Base-by-base conservation (phyloP, 441 rosid species). In the Manihot esculenta region DNA sequence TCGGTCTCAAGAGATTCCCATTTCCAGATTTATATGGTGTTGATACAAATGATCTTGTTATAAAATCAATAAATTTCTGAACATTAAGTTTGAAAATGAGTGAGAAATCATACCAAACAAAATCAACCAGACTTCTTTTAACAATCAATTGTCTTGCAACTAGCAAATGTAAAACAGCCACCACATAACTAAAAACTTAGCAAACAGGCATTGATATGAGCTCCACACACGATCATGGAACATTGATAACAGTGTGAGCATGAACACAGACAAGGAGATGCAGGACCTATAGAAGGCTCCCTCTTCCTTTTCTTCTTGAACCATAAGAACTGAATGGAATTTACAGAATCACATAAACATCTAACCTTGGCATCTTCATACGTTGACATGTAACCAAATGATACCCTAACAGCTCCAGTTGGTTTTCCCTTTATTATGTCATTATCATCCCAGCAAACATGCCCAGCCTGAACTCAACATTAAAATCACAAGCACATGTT, bases 391-490 rank as follows among this genome's bases (percentile, higher is more conserved):
- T 92, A 94, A 59, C 97, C 98, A 79, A 94, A 90, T 62, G 98
- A 94, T 64, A 94, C 77, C 75, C 99, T 87, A 73, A 90, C 89
- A 68, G 98, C 99, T 65, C 98, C 99, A 66, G 96, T 92, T 69
- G 96, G 96, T 74, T 86, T 94, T 74, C 97, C 99, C 74, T 78
- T 73, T 23, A 94, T 73, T 64, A 94, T 77, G 74, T 94, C 99
- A 78, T 87, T 86, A 79, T 88, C 99, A 85, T 94, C 99, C 99
- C 98, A 91, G 79, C 99, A 94, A 68, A 86, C 75, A 85, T 92
- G 99, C 65, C 99, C 99, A 64, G 90, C 96, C 99, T 94, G 85
- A 69, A 76, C 64, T 47, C 26, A 75, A 59, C 60, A 49, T 21
- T 24, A 77, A 17, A 68, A 63, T 41, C 42, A 71, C 63, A 61